These are phyloP conservation scores for Ceratocystis albifundus DNA, from an alignment of 2,329 filamentous ascomycete species.

Conservation along the genomic window DNA sequence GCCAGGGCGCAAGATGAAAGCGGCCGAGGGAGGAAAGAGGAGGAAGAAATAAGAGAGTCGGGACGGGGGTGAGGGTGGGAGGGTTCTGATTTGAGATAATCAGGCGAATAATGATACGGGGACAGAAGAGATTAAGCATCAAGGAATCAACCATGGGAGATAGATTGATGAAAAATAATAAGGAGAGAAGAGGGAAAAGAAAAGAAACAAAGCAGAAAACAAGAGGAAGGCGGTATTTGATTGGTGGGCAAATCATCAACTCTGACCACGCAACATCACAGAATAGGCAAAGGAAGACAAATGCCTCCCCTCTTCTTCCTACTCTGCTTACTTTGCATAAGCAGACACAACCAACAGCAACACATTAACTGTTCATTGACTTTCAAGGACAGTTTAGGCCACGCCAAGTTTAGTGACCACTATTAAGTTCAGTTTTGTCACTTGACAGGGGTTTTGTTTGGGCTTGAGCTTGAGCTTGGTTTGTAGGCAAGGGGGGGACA, in stretches of 20 bases:
- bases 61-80: neutral
- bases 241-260: slow-evolving; percentile 1
- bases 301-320: neutral
- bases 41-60: neutral
- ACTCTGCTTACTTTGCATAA: neutral
- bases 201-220: neutral
- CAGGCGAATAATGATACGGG: neutral
- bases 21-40: neutral
- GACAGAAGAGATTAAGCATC: neutral
- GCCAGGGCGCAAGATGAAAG: neutral
- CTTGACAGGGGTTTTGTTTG: neutral
- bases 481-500: neutral
- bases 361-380: neutral
- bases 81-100: neutral
- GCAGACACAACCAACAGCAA: neutral
- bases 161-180: neutral
- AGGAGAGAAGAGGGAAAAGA: neutral
- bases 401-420: neutral
- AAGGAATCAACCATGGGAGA: neutral
- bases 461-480: neutral
- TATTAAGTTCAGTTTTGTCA: neutral
- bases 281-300: slow-evolving; percentile 1
- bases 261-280: neutral
- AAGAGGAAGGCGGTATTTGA: neutral
- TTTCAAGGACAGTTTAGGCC: neutral